Base-by-base conservation (phyloP, 2,329 filamentous ascomycete genomes). In the Stemphylium beticola region DNA sequence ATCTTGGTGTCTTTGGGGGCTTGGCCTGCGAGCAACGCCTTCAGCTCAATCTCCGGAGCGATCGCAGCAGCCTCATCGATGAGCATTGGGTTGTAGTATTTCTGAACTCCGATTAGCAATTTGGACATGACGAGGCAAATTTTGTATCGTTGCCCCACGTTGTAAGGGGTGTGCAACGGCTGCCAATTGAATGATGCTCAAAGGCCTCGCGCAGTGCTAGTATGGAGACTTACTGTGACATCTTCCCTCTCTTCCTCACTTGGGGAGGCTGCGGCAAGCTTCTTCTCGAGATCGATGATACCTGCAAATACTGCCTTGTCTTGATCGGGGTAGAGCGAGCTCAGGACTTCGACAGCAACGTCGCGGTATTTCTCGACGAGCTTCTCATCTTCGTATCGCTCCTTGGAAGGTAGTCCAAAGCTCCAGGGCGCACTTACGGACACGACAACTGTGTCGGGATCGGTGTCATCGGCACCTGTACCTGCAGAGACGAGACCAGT, bases 1-100 rank as follows among this genome's bases (percentile, higher is more conserved):
- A 80, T 73, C 12, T 78, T 78, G 62, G 82, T 82, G 44, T 80
- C 74, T 7, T 77, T 65, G 0, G 85, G 85, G 0, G 80, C 79
- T 24, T 88, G 77, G 3, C 72, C 76, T 8, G 76, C 74, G 37
- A 90, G 76, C 1, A 88, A 74, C 4, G 77, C 72, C 15, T 81
- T 74, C 2, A 89, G 71, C 11, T 81, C 78, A 9, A 90, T 74
- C 48, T 85, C 78, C 1, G 87, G 86, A 0, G 83, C 73, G 18
- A 89, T 74, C 3, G 77, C 76, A 31, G 81, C 77, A 5, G 82
- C 82, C 49, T 88, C 82, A 10, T 81, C 74, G 15, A 88, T 71
- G 8, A 80, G 80, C 69, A 83, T 82, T 1, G 86, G 86, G 64
- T 89, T 89, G 73, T 90, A 89, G 60, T 83, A 85, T 76, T 88